These are phyloP conservation scores for Paecilomyces sp. DNA, from an alignment of 2,329 filamentous ascomycete genomes.

Conservation along the genomic window DNA sequence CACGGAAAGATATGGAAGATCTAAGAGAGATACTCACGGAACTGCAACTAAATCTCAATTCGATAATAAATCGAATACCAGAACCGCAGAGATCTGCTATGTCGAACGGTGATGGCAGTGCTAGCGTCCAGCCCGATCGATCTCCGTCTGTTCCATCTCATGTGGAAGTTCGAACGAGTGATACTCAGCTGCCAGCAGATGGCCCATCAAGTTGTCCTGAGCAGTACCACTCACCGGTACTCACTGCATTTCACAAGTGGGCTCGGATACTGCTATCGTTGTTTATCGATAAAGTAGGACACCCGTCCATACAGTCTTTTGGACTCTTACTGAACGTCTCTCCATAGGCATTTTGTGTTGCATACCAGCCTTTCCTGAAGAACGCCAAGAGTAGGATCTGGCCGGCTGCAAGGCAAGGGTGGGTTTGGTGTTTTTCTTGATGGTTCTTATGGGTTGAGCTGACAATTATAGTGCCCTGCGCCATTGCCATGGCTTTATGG, in stretches of 20 bases:
- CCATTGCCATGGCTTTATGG: constrained; percentile 42
- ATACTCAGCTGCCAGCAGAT: constrained; percentile 28
- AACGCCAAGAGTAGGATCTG: constrained; percentile 42
- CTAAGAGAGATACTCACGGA: constrained; percentile 34
- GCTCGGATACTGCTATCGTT: constrained; percentile 37
- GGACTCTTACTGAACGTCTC: constrained; percentile 4
- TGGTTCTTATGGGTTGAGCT: neutral
- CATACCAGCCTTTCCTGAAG: constrained; percentile 43
- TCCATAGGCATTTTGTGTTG: constrained; percentile 37
- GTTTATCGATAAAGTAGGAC: constrained; percentile 36
- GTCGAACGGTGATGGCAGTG: constrained; percentile 1
- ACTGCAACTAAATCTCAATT: constrained; percentile 34
- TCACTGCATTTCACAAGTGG: constrained; percentile 42
- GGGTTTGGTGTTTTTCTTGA: constrained; percentile 1
- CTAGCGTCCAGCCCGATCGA: constrained; percentile 9
- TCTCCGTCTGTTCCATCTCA: constrained; percentile 19
- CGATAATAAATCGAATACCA: constrained; percentile 38
- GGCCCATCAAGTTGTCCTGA: constrained; percentile 29
- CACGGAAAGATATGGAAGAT: constrained; percentile 37
- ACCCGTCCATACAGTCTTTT: neutral
- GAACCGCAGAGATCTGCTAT: constrained; percentile 13
- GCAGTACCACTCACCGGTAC: constrained; percentile 36
- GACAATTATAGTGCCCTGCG: constrained; percentile 32
- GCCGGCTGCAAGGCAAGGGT: constrained; percentile 40
- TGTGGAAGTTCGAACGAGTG: constrained; percentile 14